Evolutionary conservation across 2,329 filamentous ascomycete species (phyloP), one percentile per base, ranked within the genome.

Genomic region (Phoma sp.): DNA sequence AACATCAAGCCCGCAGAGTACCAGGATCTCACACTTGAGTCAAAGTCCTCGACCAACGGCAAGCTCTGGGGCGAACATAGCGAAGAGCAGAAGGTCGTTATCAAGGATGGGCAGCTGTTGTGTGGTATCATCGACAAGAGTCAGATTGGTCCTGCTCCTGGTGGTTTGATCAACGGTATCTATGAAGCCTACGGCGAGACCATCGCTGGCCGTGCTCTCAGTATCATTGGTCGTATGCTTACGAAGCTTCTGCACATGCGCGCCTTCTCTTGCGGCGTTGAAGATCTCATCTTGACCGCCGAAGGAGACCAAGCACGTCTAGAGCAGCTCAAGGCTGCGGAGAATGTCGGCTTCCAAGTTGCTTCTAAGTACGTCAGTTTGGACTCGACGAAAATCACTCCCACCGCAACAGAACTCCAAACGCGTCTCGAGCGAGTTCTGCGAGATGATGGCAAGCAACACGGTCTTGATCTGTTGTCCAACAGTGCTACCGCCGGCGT

Each of bases 221-320:
- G 92, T 80, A 89, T 93, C 64, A 82, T 99, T 49, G 95, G 95
- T 47, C 87, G 95, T 51, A 82, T 99, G 21, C 78, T 99, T 59
- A 99, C 95, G 0, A 89, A 93, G 67, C 89, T 93, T 61, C 82
- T 98, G 56, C 91, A 95, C 70, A 96, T 97, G 87, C 85, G 93
- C 45, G 95, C 93, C 1, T 98, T 98, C 74, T 95, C 91, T 61
- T 99, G 95, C 74, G 96, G 96, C 72, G 96, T 99, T 76, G 93
- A 99, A 68, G 96, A 99, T 80, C 81, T 99, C 53, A 86, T 90
- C 53, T 84, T 99, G 45, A 98, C 93, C 0, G 80, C 84, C 1
- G 80, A 90, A 58, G 93, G 95, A 47, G 92, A 99, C 71, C 78
- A 79, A 49, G 80, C 83, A 47, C 87, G 95, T 34, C 84, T 83